Evolutionary conservation across 495 filamentous ascomycete genomes (phyloP).

Genomic region (Xylaria intraflava): DNA sequence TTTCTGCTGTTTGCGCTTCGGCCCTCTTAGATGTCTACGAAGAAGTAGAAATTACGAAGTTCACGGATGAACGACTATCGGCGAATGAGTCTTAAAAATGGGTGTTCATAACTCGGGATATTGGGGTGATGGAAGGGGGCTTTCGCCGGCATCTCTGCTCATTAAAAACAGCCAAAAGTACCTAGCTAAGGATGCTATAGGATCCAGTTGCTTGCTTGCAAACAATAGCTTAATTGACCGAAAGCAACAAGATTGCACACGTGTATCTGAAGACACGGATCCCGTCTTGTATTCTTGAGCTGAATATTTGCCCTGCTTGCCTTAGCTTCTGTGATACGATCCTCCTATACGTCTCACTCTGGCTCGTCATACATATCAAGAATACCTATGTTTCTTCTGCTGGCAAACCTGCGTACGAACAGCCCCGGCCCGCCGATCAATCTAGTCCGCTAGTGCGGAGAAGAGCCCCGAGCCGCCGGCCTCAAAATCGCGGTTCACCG

Average conservation of each 20-base stretch:
- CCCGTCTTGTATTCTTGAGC: neutral
- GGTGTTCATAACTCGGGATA: neutral
- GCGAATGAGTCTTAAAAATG: neutral
- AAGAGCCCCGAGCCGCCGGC: no score
- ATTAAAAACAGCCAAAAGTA: no score
- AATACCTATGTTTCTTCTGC: neutral
- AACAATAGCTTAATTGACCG: no score
- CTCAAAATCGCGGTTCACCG: no score
- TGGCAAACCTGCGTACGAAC: constrained; percentile 23
- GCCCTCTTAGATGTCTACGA: neutral
- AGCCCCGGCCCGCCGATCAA: constrained; percentile 24
- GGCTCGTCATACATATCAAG: neutral
- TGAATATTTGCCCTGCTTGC: no score
- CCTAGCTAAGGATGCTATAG: no score
- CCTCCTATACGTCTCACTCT: neutral
- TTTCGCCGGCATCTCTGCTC: neutral
- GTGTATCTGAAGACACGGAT: neutral
- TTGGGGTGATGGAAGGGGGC: neutral
- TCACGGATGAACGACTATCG: neutral
- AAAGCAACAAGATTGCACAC: no score
- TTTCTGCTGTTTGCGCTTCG: neutral
- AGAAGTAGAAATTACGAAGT: neutral
- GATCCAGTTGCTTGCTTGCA: no score
- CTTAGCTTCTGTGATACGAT: neutral
- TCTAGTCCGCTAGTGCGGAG: constrained; percentile 9